A percentile compares a stretch with the other conserved stretches of the same genome.
These are phyloP conservation scores for Tricholoma saponaceum DNA, from an alignment of 768 basidiomycete species.

Conservation along the genomic window DNA sequence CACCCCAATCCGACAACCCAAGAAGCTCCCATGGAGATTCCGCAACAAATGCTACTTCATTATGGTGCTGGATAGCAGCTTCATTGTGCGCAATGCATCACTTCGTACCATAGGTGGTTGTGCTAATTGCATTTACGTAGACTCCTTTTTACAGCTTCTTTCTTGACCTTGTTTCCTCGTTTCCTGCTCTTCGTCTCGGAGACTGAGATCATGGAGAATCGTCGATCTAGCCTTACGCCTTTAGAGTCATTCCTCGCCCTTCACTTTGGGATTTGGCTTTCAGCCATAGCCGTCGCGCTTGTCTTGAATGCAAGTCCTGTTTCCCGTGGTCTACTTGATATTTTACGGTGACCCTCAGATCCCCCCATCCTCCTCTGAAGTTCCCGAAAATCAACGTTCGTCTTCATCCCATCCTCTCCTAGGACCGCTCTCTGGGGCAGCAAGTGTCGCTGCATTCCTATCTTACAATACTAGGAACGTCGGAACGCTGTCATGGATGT, in stretches of 20 bases:
- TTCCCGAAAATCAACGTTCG: slow-evolving; percentile 24
- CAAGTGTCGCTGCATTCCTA: slow-evolving; percentile 51
- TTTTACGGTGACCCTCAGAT: slow-evolving; percentile 25
- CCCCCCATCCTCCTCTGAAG: slow-evolving; percentile 36
- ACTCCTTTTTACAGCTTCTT: slow-evolving; percentile 16
- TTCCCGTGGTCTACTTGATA: slow-evolving; percentile 5
- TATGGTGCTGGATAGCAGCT: slow-evolving; percentile 27
- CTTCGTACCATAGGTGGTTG: slow-evolving; percentile 3
- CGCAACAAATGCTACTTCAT: slow-evolving; percentile 16
- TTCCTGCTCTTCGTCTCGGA: slow-evolving; percentile 66
- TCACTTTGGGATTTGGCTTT: slow-evolving; percentile 62
- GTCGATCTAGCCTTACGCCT: slow-evolving; percentile 45
- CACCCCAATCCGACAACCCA: neutral
- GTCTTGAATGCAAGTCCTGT: slow-evolving; percentile 49
- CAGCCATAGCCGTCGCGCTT: slow-evolving; percentile 50
- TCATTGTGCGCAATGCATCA: slow-evolving; percentile 21
- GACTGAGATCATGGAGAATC: slow-evolving; percentile 30
- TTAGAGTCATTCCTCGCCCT: slow-evolving; percentile 67
- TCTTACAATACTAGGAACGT: slow-evolving; percentile 61
- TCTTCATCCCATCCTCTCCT: slow-evolving; percentile 58
- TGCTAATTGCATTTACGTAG: slow-evolving; percentile 16
- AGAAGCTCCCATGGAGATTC: neutral
- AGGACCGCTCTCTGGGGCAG: slow-evolving; percentile 51
- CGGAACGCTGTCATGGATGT: slow-evolving; percentile 50
- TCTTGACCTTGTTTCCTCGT: slow-evolving; percentile 52